Conservation (phyloP, 2,329 filamentous ascomycete species). For the Trichoderma oligosporum region DNA sequence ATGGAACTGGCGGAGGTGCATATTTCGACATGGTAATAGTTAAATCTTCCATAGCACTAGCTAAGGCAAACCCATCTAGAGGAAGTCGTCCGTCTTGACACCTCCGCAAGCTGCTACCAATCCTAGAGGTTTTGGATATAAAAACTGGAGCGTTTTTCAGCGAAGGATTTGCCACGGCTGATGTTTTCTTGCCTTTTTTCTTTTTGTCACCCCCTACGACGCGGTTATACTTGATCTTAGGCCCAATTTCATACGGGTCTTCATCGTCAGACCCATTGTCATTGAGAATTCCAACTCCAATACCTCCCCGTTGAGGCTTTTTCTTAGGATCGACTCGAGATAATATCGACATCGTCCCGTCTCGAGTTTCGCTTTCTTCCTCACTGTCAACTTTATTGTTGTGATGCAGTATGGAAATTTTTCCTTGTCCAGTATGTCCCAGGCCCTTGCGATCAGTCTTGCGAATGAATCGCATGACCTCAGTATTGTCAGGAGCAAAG, state of each 20-base stretch:
- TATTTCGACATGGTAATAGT: constrained; percentile 41
- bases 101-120: constrained; percentile 44
- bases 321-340: constrained; percentile 47
- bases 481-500: constrained; percentile 80
- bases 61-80: constrained; percentile 74
- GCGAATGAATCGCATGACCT: constrained; percentile 60
- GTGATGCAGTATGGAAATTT: constrained; percentile 41
- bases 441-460: constrained; percentile 70
- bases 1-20: constrained; percentile 63
- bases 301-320: constrained; percentile 56
- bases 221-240: constrained; percentile 81
- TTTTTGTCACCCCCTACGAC: constrained; percentile 78
- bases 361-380: constrained; percentile 33
- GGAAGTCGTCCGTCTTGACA: constrained; percentile 82
- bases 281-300: constrained; percentile 86
- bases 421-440: constrained; percentile 59
- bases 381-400: constrained; percentile 45
- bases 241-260: constrained; percentile 88
- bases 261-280: constrained; percentile 94
- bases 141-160: constrained; percentile 69
- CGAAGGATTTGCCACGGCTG: constrained; percentile 58
- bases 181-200: constrained; percentile 57
- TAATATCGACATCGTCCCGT: constrained; percentile 22
- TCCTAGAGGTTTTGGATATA: constrained; percentile 54
- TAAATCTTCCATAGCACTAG: constrained; percentile 46